phyloP scores from a whole-genome alignment of 495 filamentous ascomycete species.

The Amniculicola lignicola region DNA sequence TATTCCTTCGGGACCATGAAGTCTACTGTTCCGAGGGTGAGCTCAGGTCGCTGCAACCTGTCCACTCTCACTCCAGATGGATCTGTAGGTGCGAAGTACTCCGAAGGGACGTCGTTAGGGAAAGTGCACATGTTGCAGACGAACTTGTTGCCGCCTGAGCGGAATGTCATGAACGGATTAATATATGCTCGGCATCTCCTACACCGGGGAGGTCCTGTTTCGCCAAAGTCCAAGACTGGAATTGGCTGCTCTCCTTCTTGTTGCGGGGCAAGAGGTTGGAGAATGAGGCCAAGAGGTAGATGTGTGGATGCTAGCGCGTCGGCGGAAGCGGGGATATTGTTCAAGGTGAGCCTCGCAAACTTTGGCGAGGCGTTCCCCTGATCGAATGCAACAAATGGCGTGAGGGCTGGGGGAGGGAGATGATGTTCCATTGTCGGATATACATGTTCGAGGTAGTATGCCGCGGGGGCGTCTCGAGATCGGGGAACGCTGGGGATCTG shows the following conservation, averaged over 20 bases:
- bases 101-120: conserved; percentile 86
- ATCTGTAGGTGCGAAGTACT: conserved; percentile 90
- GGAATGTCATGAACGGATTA: conserved; percentile 98
- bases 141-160: conserved; percentile 89
- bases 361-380: conserved; percentile 97
- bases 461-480: conserved; percentile 74
- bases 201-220: conserved; percentile 85
- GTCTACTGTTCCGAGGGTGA: conserved; percentile 88
- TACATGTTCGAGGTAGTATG: conserved; percentile 79
- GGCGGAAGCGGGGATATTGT: conserved; percentile 79
- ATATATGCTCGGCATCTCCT: conserved; percentile 94
- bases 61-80: conserved; percentile 85
- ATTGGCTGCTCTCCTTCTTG: conserved; percentile 84
- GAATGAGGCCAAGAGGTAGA: conserved; percentile 79
- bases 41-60: conserved; percentile 81
- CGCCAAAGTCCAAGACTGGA: conserved; percentile 93
- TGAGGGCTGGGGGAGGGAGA: conserved; percentile 80
- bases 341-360: conserved; percentile 84
- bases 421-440: conserved; percentile 95
- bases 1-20: conserved; percentile 97
- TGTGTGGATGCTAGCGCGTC: conserved; percentile 76
- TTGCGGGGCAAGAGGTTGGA: conserved; percentile 83
- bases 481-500: conserved; percentile 89
- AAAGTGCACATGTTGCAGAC: conserved; percentile 98
- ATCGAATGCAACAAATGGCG: conserved; percentile 87